Base-by-base conservation (phyloP, 2,329 filamentous ascomycete species). In the Neurospora crassa region DNA sequence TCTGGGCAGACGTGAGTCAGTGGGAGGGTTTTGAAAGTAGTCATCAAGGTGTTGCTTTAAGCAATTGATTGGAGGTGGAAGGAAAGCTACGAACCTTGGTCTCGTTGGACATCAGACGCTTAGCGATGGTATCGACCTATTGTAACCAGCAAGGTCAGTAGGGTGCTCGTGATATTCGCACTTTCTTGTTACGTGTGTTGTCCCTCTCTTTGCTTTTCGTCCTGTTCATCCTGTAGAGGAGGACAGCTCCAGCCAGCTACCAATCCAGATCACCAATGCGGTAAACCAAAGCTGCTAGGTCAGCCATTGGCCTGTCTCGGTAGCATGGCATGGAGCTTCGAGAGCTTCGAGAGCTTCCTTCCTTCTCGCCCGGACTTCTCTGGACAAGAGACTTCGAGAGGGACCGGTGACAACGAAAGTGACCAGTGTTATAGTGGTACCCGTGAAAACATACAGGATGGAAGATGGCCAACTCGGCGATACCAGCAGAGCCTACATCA, bases 31-130 rank as follows among this genome's bases (percentile, higher is more conserved):
- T 34, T 12, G 71, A 74, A 72, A 67, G 70, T 71, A 5, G 42
- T 5, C 42, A 14, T 12, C 24, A 24, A 45, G 7, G 59, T 37
- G 47, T 20, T 24, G n/a, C 41, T 37, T 37, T 37, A 8, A 37
- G 34, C 34, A 37, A 2, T 37, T 37, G 1, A 37, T 8, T 1
- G 34, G 34, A 37, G 8, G 34, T 8, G 34, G 40, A 14, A 24
- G 45, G 45, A 6, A 43, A 10, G 29, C 43, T 45, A 40, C 82
- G 76, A 81, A 92, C 88, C 84, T 86, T 92, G 79, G 89, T 89
- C 81, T 97, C 91, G 83, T 99, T 97, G 89, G 94, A 97, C 96
- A 99, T 99, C 83, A 99, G 89, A 77, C 96, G 93, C 87, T 99
- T 99, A 74, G 96, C 95, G 78, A 96, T 97, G 69, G 96, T 99